Conservation (phyloP, 768 basidiomycete species). For the Lentinula edodes region DNA sequence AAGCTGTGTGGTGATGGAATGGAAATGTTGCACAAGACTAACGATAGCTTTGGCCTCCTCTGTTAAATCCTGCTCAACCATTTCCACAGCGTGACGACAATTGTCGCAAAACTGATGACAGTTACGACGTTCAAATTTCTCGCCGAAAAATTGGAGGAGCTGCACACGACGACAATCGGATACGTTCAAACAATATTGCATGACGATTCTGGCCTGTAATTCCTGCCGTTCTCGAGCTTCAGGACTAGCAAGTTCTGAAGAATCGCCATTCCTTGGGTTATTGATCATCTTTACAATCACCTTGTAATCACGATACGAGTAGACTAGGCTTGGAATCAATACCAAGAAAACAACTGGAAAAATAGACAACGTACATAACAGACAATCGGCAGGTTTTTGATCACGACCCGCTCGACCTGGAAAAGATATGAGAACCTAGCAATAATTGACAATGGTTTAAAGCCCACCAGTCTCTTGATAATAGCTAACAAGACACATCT, state of each 20-base stretch:
- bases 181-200: constrained; percentile 75
- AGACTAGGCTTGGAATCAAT: constrained; percentile 41
- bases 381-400: constrained; percentile 74
- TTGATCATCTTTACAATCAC: constrained; percentile 57
- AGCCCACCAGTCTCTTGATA: constrained; percentile 81
- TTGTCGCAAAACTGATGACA: constrained; percentile 82
- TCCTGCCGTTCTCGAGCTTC: constrained; percentile 66
- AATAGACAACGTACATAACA: constrained; percentile 69
- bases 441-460: neutral
- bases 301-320: constrained; percentile 51
- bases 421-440: neutral
- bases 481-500: constrained; percentile 39
- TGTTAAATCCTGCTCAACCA: constrained; percentile 56
- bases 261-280: constrained; percentile 37
- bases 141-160: constrained; percentile 85
- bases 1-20: constrained; percentile 31
- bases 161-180: constrained; percentile 84
- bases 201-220: constrained; percentile 60
- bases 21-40: constrained; percentile 46
- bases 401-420: constrained; percentile 85
- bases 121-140: constrained; percentile 61
- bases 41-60: constrained; percentile 50
- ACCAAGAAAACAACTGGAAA: constrained; percentile 2
- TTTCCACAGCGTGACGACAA: constrained; percentile 50
- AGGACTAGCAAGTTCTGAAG: constrained; percentile 25